Percentiles rank a stretch among this genome's conserved stretches.
Conservation (phyloP, 2,329 filamentous ascomycete genomes). For the Hirsutella rhossiliensis region DNA sequence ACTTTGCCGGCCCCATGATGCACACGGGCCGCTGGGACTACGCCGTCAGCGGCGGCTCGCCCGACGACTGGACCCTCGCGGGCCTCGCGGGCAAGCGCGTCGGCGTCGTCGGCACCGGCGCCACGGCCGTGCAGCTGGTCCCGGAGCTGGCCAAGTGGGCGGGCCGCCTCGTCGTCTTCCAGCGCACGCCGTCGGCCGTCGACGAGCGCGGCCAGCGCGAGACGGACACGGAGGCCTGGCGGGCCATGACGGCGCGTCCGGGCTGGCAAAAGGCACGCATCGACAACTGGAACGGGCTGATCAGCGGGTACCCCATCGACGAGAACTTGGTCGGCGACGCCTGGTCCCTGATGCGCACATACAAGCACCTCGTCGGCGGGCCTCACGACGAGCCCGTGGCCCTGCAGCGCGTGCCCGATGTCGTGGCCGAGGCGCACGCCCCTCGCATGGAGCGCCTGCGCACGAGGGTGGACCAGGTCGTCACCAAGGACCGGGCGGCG, state of each 20-base stretch:
- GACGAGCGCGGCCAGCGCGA: slow-evolving; percentile 22
- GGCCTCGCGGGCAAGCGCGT: slow-evolving; percentile 34
- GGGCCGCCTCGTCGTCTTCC: slow-evolving; percentile 41
- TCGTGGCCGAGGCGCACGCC: slow-evolving; percentile 24
- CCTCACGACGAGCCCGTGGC: slow-evolving; percentile 7
- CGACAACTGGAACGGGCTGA: slow-evolving; percentile 6
- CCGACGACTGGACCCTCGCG: slow-evolving; percentile 23
- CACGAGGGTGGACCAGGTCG: slow-evolving; percentile 32
- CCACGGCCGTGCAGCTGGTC: slow-evolving; percentile 32
- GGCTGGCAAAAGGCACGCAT: slow-evolving; percentile 38
- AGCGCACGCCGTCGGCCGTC: slow-evolving; percentile 37
- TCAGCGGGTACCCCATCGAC: slow-evolving; percentile 28
- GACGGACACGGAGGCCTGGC: slow-evolving; percentile 30
- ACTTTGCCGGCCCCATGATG: slow-evolving; percentile 28
- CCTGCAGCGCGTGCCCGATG: slow-evolving; percentile 11
- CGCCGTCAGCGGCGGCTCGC: slow-evolving; percentile 26
- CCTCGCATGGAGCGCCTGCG: slow-evolving; percentile 30
- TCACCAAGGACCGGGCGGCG: slow-evolving; percentile 34
- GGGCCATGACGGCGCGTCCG: slow-evolving; percentile 15
- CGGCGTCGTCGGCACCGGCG: slow-evolving; percentile 37
- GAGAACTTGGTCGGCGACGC: slow-evolving; percentile 35
- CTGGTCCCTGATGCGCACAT: slow-evolving; percentile 25
- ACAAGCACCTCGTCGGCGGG: slow-evolving; percentile 22
- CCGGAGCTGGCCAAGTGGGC: slow-evolving; percentile 33
- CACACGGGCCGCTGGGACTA: slow-evolving; percentile 37